Base-by-base conservation (phyloP, 371 early-diverging fungal species). In the Actinomortierella ambigua region DNA sequence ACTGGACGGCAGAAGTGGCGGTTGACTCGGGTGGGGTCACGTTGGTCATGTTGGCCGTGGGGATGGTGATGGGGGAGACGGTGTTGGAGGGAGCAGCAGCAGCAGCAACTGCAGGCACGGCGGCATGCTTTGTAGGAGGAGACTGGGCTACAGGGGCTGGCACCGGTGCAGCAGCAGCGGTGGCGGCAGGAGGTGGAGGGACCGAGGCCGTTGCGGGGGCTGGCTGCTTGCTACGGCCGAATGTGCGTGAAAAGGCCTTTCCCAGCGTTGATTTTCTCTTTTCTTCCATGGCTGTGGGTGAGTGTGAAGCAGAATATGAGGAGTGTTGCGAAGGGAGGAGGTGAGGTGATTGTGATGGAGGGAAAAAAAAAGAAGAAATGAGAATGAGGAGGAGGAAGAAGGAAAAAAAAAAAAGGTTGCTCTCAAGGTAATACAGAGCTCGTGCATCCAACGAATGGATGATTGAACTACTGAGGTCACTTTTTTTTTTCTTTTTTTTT, bases 181-280 rank as follows among this genome's bases (percentile, higher is more conserved):
- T 14, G 3, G 54, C 41, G 24, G 54, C 41, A 42, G 41, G 23
- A 18, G 54, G 41, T 13, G 44, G 23, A 0, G 41, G 42, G 13
- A 57, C 20, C 29, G 55, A 8, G 15, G 61, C 34, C 11, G 56
- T 9, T 6, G 57, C 1, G 17, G 61, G 15, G 11, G 53, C 15
- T 14, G 54, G 23, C 41, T 34, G 34, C 34, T 34, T 34, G 34
- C 65, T 70, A 55, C 71, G 71, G 18, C 65, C 54, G 20, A 70
- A 70, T 23, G 70, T 61, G 20, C 70, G 70, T 17, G 70, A 49
- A 50, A 70, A 70, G 17, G 70, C 65, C 65, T 70, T 70, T 29
- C 70, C 70, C 9, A 70, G 23, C 8, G 70, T 50, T 20, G 65
- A 65, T 26, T 64, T 65, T 50, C 65, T 70, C 50, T 70, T 65